phyloP scores from a whole-genome alignment of 2,329 filamentous ascomycete species.

The Arthrocladium fulminans region DNA sequence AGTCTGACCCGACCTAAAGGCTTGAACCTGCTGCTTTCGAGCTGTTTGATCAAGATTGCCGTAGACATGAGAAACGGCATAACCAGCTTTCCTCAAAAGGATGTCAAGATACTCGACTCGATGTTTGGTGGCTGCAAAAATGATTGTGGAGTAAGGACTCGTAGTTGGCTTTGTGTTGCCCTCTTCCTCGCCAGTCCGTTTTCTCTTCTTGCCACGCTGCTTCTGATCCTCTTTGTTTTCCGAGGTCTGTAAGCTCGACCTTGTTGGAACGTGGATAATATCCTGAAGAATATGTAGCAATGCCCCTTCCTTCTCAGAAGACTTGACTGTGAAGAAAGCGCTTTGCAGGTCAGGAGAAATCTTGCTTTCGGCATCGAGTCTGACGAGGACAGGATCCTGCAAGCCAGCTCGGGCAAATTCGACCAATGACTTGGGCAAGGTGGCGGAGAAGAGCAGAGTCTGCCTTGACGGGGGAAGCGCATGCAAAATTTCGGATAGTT shows the following conservation, averaged over 20 bases:
- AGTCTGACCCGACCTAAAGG: conserved; percentile 73
- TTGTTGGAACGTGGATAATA: conserved; percentile 79
- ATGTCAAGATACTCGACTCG: conserved; percentile 87
- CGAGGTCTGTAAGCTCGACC: conserved; percentile 31
- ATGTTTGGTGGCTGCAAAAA: conserved; percentile 93
- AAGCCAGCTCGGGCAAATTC: conserved; percentile 91
- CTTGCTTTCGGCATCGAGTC: conserved; percentile 89
- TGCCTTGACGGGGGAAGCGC: conserved; percentile 76
- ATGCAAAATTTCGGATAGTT: conserved; percentile 86
- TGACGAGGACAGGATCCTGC: conserved; percentile 82
- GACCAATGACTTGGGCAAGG: conserved; percentile 83
- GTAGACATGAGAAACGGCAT: conserved; percentile 87
- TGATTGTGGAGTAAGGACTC: conserved; percentile 83
- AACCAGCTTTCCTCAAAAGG: conserved; percentile 72
- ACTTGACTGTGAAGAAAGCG: conserved; percentile 89
- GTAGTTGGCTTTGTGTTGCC: conserved; percentile 32
- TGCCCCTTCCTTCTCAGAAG: conserved; percentile 86
- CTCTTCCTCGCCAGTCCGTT: conserved; percentile 42
- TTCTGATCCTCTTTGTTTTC: conserved; percentile 41
- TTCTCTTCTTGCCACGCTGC: conserved; percentile 37
- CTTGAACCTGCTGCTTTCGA: conserved; percentile 81
- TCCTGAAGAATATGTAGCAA: conserved; percentile 82
- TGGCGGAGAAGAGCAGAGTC: conserved; percentile 90
- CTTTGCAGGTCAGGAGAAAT: conserved; percentile 92
- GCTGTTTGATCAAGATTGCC: conserved; percentile 91